Base-by-base conservation (phyloP, 73 alveolate genomes). In the Diophrys sp. region DNA sequence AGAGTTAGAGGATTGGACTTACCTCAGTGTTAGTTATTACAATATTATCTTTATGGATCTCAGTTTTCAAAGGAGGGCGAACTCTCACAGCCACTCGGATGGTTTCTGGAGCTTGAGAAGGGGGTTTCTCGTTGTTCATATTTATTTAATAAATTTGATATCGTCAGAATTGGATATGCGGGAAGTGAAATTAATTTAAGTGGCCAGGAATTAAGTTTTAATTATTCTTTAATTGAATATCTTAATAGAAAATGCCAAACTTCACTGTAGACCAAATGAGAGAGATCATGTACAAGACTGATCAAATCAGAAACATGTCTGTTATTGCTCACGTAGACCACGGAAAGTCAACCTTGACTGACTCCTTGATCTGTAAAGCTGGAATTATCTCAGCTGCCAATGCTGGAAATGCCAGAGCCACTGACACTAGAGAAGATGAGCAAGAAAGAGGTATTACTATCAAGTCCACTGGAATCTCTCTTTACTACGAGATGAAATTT, bases 401-500 rank as follows among this genome's bases (percentile, higher is more conserved):
- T 66, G 99, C 99, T 57, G 99, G 99, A 57, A 98, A 96, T 66
- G 98, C 99, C 70, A 89, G 99, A 73, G 87, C 86, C 81, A 97
- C 99, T 53, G 99, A 97, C 85, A 96, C 99, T 73, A 89, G 99
- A 71, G 95, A 90, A 28, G 99, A 97, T 74, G 99, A 97, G 90
- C 93, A 95, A 90, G 99, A 96, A 81, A 93, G 99, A 83, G 99
- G 99, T 57, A 97, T 97, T 87, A 97, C 99, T 83, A 97, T 97
- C 88, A 97, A 97, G 90, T 82, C 93, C 83, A 97, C 99, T 70
- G 99, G 99, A 54, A 98, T 97, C 90, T 96, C 99, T 25, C 93
- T 97, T 74, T 96, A 91, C 96, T 97, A 93, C 92, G 98, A 94
- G 84, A 82, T 70, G 56, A 99, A 96, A 73, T 74, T 82, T 31